Percentiles rank a stretch among this genome's conserved stretches.
Evolutionary conservation across 441 rosid species (phyloP).

Genomic region (Manihot esculenta): DNA sequence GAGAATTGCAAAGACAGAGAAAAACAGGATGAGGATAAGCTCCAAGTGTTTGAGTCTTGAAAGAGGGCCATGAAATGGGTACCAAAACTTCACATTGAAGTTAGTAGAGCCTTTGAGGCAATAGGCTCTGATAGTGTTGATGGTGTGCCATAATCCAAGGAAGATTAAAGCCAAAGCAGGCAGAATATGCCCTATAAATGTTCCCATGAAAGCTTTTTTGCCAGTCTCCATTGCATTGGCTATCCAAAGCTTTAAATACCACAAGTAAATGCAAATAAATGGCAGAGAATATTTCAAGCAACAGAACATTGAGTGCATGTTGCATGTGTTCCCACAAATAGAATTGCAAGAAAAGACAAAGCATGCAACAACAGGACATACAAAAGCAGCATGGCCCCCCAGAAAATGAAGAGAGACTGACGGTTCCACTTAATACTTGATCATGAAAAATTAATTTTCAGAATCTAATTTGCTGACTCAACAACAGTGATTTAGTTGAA

Average conservation of each 20-base stretch:
- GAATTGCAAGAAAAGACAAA: conserved; percentile 21
- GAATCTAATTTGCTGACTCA: neutral
- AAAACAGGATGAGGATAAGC: conserved; percentile 47
- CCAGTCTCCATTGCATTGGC: conserved; percentile 16
- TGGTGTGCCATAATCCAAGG: conserved; percentile 83
- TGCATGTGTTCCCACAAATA: conserved; percentile 57
- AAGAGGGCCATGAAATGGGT: conserved; percentile 41
- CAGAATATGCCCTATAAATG: conserved; percentile 65
- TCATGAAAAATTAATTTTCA: conserved; percentile 8
- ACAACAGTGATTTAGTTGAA: neutral
- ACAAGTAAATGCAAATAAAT: conserved; percentile 10
- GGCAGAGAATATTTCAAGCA: conserved; percentile 4
- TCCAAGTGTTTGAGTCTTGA: conserved; percentile 52
- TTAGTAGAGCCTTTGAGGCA: conserved; percentile 49
- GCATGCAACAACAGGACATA: conserved; percentile 12
- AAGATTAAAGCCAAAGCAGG: conserved; percentile 66
- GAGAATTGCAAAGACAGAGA: conserved; percentile 57
- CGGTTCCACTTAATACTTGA: conserved; percentile 2
- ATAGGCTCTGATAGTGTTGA: conserved; percentile 57
- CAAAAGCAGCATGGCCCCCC: conserved; percentile 3
- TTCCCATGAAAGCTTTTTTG: conserved; percentile 50
- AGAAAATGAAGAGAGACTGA: conserved; percentile 7
- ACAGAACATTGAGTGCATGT: conserved; percentile 39
- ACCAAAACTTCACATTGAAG: conserved; percentile 52
- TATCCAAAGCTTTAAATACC: conserved; percentile 32